Conservation (phyloP, 1,284 basidiomycete species). For the Tilletia walkeri region DNA sequence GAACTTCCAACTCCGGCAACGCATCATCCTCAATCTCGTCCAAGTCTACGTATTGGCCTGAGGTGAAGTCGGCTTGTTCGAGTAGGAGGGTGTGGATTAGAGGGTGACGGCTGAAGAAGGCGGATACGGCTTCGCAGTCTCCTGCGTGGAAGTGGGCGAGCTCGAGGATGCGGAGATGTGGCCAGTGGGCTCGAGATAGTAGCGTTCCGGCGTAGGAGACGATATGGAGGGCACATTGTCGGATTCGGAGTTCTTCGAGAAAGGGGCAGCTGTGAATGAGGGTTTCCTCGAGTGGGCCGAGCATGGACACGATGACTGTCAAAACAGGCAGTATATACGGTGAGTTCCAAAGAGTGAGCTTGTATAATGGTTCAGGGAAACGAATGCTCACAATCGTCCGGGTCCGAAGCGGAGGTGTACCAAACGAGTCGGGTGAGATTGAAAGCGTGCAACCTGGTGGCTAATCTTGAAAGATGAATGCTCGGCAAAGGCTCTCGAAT, state of each 20-base stretch:
- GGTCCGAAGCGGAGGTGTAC: constrained; percentile 13
- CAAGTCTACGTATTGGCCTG: constrained; percentile 16
- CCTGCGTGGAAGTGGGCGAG: constrained; percentile 19
- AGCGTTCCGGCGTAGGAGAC: constrained; percentile 18
- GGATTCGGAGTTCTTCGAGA: constrained; percentile 22
- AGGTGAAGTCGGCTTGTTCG: constrained; percentile 20
- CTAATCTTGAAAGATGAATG: constrained; percentile 10
- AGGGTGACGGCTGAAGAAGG: constrained; percentile 21
- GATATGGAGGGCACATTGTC: background rate
- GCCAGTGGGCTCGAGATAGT: constrained; percentile 19
- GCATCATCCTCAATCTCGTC: constrained; percentile 17
- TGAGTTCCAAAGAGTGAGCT: background rate
- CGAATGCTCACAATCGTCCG: background rate
- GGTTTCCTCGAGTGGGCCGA: constrained; percentile 17
- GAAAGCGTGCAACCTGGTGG: background rate
- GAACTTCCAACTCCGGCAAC: constrained; percentile 1
- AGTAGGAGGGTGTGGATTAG: constrained; percentile 16
- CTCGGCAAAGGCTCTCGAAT: background rate
- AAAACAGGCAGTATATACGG: background rate
- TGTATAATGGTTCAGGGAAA: too few species aligned
- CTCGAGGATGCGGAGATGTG: constrained; percentile 21
- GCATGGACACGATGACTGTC: constrained; percentile 4
- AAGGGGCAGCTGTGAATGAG: constrained; percentile 17
- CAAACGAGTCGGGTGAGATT: constrained; percentile 20
- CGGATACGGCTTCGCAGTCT: constrained; percentile 13